Conservation (phyloP, 2,329 filamentous ascomycete species). For the Elsinoe perseae region DNA sequence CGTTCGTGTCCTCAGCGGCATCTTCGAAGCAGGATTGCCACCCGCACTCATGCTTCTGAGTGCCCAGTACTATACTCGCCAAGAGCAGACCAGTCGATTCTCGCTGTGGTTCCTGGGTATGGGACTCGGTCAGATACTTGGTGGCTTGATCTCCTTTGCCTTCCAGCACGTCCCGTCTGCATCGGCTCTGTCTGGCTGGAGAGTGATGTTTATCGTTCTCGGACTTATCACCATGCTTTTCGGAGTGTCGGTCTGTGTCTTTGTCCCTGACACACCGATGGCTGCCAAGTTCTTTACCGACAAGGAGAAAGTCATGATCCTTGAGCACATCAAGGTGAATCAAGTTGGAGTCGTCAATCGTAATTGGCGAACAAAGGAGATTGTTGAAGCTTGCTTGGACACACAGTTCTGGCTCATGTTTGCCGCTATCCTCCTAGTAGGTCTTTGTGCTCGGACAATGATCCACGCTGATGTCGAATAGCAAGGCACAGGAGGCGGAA, state of each 20-base stretch:
- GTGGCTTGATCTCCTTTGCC: conserved; percentile 55
- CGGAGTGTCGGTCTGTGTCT: conserved; percentile 14
- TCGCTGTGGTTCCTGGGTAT: conserved; percentile 59
- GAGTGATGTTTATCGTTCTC: conserved; percentile 21
- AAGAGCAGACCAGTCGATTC: conserved; percentile 38
- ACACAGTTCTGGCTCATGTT: conserved; percentile 44
- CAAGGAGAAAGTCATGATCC: conserved; percentile 41
- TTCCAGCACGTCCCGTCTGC: conserved; percentile 28
- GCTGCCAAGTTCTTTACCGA: conserved; percentile 59
- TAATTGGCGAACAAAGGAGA: conserved; percentile 44
- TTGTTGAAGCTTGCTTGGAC: conserved; percentile 52
- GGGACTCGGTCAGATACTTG: conserved; percentile 61
- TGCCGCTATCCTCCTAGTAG: conserved; percentile 40
- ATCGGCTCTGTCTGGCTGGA: conserved; percentile 19
- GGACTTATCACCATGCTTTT: conserved; percentile 20
- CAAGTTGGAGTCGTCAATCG: conserved; percentile 38
- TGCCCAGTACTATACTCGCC: conserved; percentile 60
- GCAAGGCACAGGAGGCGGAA: conserved; percentile 40
- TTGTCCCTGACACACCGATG: conserved; percentile 52
- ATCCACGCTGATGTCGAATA: conserved; percentile 29
- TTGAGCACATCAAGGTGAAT: conserved; percentile 38
- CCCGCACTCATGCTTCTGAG: conserved; percentile 59
- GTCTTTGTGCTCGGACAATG: conserved; percentile 6
- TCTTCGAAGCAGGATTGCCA: conserved; percentile 62
- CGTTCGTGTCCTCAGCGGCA: conserved; percentile 56